These are phyloP conservation scores for Collybia sordida DNA, from an alignment of 768 basidiomycete species.

Conservation along the genomic window DNA sequence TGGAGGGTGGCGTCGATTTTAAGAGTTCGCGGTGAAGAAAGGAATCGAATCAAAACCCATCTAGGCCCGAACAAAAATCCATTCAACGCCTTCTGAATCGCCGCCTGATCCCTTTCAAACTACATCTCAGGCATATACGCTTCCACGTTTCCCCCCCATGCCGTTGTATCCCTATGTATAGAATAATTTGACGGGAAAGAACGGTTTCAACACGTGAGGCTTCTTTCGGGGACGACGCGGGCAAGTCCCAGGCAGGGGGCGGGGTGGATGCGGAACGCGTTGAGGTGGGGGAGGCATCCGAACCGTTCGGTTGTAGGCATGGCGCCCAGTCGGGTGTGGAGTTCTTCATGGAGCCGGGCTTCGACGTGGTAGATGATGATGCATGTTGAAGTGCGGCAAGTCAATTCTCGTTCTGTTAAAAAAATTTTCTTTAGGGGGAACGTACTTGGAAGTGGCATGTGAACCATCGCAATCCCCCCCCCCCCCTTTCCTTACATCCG, in stretches of 20 bases:
- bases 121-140: slow-evolving; percentile 78
- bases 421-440: slow-evolving; percentile 2
- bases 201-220: slow-evolving; percentile 56
- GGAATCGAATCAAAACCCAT: slow-evolving; percentile 32
- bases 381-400: slow-evolving; percentile 68
- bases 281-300: slow-evolving; percentile 75
- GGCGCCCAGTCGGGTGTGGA: slow-evolving; percentile 53
- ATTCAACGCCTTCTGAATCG: too few relatives aligned
- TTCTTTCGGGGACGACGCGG: slow-evolving; percentile 72
- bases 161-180: slow-evolving; percentile 79
- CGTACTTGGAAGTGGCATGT: slow-evolving; percentile 92
- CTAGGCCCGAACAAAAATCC: slow-evolving; percentile 82
- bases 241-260: slow-evolving; percentile 85
- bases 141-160: slow-evolving; percentile 59
- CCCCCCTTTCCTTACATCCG: slow-evolving; percentile 70
- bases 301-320: slow-evolving; percentile 68
- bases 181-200: slow-evolving; percentile 77
- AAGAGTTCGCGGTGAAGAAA: not conserved
- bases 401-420: slow-evolving; percentile 1
- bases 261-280: slow-evolving; percentile 85
- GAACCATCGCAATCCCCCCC: slow-evolving; percentile 83
- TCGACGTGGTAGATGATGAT: slow-evolving; percentile 88
- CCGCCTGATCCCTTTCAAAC: too few relatives aligned
- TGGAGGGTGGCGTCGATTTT: too few relatives aligned
- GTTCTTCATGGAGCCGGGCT: too few relatives aligned